phyloP scores from a whole-genome alignment of 371 early-diverging fungal genomes.

The Mortierella polycephala region DNA sequence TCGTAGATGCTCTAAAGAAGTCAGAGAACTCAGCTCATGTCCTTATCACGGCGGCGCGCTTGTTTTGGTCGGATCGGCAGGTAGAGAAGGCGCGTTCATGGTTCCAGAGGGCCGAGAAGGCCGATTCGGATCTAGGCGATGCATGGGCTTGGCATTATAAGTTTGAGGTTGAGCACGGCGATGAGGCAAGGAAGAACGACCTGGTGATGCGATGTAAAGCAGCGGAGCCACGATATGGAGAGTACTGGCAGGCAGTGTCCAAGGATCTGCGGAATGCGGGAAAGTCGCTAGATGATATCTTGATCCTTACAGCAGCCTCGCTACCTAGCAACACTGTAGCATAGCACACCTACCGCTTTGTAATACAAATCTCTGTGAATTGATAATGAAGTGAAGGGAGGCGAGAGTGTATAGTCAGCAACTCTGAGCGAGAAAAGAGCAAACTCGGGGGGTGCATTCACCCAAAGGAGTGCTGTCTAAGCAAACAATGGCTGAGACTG shows the following conservation, averaged over 20 bases:
- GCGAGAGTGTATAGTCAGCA: too few relatives aligned
- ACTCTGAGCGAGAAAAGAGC: too few relatives aligned
- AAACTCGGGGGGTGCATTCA: too few relatives aligned
- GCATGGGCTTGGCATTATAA: constrained; percentile 96
- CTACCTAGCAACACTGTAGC: constrained; percentile 38
- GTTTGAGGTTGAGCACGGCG: constrained; percentile 88
- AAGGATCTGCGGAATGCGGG: constrained; percentile 83
- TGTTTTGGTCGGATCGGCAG: constrained; percentile 95
- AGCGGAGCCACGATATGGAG: constrained; percentile 93
- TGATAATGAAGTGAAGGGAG: too few relatives aligned
- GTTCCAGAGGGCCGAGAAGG: constrained; percentile 87
- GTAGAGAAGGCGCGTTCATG: constrained; percentile 93
- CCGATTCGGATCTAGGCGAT: constrained; percentile 92
- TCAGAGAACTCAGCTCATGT: constrained; percentile 90
- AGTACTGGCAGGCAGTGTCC: constrained; percentile 83
- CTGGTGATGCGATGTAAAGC: constrained; percentile 77
- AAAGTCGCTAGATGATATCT: constrained; percentile 71
- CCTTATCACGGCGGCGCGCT: constrained; percentile 83
- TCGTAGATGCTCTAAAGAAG: constrained; percentile 92
- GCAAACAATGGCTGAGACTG: too few relatives aligned
- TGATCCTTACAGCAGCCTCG: constrained; percentile 69
- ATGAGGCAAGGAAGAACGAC: constrained; percentile 62
- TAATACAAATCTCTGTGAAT: too few relatives aligned
- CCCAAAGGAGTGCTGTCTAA: too few relatives aligned
- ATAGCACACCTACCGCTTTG: neutral